These are phyloP conservation scores for Puccinia horiana DNA, from an alignment of 1,284 basidiomycete species.

Conservation along the genomic window DNA sequence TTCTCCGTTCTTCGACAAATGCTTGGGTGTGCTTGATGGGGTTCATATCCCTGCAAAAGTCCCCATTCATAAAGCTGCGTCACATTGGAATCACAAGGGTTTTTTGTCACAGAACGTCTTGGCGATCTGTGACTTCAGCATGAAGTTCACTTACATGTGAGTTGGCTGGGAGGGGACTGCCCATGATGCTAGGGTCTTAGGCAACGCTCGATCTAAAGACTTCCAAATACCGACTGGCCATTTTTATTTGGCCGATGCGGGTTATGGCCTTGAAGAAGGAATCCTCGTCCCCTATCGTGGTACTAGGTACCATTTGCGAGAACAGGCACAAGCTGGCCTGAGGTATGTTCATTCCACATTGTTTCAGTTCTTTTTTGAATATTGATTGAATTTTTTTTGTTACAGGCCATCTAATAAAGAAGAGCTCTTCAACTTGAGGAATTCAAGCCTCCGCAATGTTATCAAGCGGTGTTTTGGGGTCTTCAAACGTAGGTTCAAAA, in stretches of 20 bases:
- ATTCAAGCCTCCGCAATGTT: conserved; percentile 47
- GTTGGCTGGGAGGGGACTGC: conserved; percentile 60
- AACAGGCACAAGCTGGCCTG: conserved; percentile 55
- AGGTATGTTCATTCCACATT: neutral
- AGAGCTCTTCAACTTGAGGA: conserved; percentile 50
- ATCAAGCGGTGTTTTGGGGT: conserved; percentile 50
- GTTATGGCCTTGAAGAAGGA: neutral
- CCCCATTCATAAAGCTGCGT: conserved; percentile 48
- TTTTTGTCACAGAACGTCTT: conserved; percentile 56
- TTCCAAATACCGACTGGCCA: conserved; percentile 51
- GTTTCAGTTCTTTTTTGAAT: too few species aligned
- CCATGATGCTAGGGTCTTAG: conserved; percentile 56
- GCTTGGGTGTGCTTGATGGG: conserved; percentile 58
- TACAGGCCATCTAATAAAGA: conserved; percentile 33
- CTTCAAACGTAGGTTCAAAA: conserved; percentile 11
- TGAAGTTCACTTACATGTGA: conserved; percentile 58
- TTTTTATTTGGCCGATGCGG: conserved; percentile 1
- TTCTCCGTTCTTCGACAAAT: conserved; percentile 20
- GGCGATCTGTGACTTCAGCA: conserved; percentile 56
- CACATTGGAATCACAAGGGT: conserved; percentile 56
- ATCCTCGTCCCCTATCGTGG: conserved; percentile 58
- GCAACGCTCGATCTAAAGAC: conserved; percentile 56
- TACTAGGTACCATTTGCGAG: conserved; percentile 59
- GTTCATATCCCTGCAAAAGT: conserved; percentile 54
- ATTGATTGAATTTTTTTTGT: too few species aligned